Evolutionary conservation across 139 green algal species (phyloP).

Genomic region (Chlamydomonas schloesseri): DNA sequence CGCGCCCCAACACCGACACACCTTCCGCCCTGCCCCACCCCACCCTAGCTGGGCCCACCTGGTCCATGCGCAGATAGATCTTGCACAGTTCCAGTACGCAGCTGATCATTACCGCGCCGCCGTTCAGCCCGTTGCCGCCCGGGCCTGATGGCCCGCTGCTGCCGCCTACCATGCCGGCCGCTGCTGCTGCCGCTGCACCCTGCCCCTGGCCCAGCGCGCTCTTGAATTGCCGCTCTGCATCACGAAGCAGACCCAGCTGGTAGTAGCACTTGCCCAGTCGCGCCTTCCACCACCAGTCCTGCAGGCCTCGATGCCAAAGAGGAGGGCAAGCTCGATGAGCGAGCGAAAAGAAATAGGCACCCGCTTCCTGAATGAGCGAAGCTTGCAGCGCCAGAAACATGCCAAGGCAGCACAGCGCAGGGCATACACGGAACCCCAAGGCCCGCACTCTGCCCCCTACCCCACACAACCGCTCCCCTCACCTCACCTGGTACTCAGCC

Average conservation of each 20-base stretch:
- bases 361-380: too few species aligned
- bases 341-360: too few species aligned
- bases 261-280: constrained; percentile 87
- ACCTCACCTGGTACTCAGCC: constrained; percentile 49
- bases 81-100: constrained; percentile 79
- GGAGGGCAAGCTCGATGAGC: too few species aligned
- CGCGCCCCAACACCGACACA: too few species aligned
- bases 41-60: constrained; percentile 32
- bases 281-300: constrained; percentile 92
- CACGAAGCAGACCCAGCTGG: constrained; percentile 83
- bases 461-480: too few species aligned
- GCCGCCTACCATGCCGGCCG: not conserved
- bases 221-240: constrained; percentile 83
- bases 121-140: constrained; percentile 32
- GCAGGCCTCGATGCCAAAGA: too few species aligned
- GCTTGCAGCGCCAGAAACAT: too few species aligned
- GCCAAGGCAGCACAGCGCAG: too few species aligned
- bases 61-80: constrained; percentile 82
- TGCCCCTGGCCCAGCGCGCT: constrained; percentile 62
- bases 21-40: too few species aligned
- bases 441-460: too few species aligned
- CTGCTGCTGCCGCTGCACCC: not conserved
- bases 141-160: not conserved
- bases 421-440: too few species aligned
- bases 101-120: constrained; percentile 59